These are phyloP conservation scores for Neurospora hispaniola DNA, from an alignment of 495 filamentous ascomycete species.

Conservation along the genomic window DNA sequence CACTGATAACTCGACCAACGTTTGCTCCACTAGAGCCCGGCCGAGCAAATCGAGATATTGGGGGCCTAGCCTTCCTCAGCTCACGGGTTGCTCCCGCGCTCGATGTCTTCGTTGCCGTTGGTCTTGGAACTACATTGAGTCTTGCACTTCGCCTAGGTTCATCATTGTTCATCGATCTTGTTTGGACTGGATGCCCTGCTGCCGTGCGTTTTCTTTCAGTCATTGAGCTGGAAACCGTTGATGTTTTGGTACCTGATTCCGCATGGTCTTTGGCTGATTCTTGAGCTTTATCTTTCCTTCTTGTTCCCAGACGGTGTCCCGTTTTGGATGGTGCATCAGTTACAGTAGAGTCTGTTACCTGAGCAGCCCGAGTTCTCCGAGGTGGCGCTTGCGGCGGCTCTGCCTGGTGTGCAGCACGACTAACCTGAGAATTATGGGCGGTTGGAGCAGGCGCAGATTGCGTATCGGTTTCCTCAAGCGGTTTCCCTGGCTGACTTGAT, in stretches of 20 bases:
- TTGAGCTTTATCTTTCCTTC: constrained; percentile 34
- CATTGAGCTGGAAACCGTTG: constrained; percentile 22
- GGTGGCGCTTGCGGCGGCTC: constrained; percentile 62
- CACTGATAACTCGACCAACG: constrained; percentile 77
- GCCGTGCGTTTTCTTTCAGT: constrained; percentile 72
- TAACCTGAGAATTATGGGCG: constrained; percentile 23
- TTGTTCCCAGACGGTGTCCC: constrained; percentile 39
- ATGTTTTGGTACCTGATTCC: constrained; percentile 8
- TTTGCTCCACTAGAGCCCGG: constrained; percentile 47
- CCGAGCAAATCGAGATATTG: constrained; percentile 40
- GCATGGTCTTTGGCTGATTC: constrained; percentile 18
- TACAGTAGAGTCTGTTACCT: constrained; percentile 40
- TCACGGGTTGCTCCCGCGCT: constrained; percentile 55
- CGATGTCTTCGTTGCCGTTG: constrained; percentile 41
- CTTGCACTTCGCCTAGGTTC: constrained; percentile 73
- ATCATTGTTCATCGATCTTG: constrained; percentile 40
- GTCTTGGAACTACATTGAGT: constrained; percentile 50
- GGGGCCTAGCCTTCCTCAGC: constrained; percentile 66
- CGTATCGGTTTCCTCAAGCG: constrained; percentile 30
- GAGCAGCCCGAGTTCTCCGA: constrained; percentile 50
- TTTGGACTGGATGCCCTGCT: constrained; percentile 66
- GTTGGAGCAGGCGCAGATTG: constrained; percentile 19
- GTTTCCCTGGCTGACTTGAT: constrained; percentile 5
- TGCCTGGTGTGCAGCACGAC: constrained; percentile 16
- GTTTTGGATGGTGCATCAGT: constrained; percentile 57